Evolutionary conservation across 352 stramenopile genomes (phyloP), one percentile per base, ranked within the genome.

Genomic region (Phytophthora constricta): DNA sequence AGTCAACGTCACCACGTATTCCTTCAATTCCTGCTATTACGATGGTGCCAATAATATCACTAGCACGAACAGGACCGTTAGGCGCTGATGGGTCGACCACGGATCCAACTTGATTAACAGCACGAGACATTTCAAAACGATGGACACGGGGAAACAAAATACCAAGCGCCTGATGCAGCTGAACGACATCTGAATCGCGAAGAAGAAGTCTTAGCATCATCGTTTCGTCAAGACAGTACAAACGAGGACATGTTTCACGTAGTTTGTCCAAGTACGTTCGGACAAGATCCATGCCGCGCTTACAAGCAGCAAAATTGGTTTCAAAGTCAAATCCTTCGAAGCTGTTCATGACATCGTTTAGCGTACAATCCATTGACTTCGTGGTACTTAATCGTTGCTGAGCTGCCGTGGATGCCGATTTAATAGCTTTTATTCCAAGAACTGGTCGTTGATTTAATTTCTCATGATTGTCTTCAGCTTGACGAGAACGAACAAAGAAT

Each of bases 241-340:
- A 28, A 8, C 82, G 62, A 19, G 78, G 82, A 1, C 66, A 72
- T 22, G 79, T 75, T 25, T 69, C 70, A 19, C 79, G 74, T 11
- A 86, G 20, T 3, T 60, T 65, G 4, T 56, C 22, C 4, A 91
- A 55, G 39, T 89, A 91, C 8, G 59, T 64, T 4, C 57, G 67
- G 17, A 89, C 52, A 1, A 91, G 61, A 9, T 78, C 46, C 23
- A 72, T 62, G 0, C 72, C 80, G 47, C 55, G 47, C 39, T 89
- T 78, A 47, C 80, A 89, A 1, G 60, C 70, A 17, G 59, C 46
- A 17, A 73, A 51, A n/a, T 64, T 68, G 4, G 52, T 13, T 13
- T 84, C 74, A 39, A 91, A 91, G 28, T 91, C 76, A 51, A 91
- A 91, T 13, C 51, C 74, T n/a, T 77, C 60, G 42, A 89, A 91